Evolutionary conservation across 148 eudicot species (phyloP).

Genomic region (Pouteria glomerata): DNA sequence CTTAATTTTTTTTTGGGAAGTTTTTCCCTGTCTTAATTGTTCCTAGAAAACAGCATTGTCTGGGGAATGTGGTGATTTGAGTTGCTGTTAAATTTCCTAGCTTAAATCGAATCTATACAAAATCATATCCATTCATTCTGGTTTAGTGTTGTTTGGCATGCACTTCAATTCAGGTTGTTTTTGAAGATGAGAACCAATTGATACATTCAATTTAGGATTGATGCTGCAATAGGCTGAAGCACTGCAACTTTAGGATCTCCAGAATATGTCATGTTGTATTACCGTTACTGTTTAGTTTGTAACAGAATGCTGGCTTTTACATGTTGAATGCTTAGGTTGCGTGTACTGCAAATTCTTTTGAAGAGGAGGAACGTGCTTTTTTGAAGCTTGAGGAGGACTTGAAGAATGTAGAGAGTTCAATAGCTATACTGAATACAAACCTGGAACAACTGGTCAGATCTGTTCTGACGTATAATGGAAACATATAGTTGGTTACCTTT

Average conservation of each 20-base stretch:
- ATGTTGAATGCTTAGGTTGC: conserved; percentile 3
- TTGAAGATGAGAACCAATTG: background rate
- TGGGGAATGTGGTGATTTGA: background rate
- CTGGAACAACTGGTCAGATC: conserved; percentile 12
- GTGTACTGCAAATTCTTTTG: background rate
- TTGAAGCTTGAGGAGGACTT: conserved; percentile 13
- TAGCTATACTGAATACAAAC: background rate
- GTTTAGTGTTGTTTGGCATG: conserved; percentile 6
- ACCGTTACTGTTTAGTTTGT: background rate
- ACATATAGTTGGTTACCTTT: background rate
- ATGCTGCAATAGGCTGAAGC: background rate
- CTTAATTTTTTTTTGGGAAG: background rate
- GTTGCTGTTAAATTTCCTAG: background rate
- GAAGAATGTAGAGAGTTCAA: conserved; percentile 13
- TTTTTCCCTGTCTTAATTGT: background rate
- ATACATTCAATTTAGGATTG: background rate
- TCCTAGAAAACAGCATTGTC: background rate
- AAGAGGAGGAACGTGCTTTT: conserved; percentile 7
- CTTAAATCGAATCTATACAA: background rate
- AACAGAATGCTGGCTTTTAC: background rate
- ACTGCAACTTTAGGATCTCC: background rate
- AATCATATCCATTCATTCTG: background rate
- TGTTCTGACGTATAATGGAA: background rate
- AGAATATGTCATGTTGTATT: background rate
- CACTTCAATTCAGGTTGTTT: background rate